These are phyloP conservation scores for Linanthus parryae DNA, from an alignment of 148 eudicot genomes.

Conservation along the genomic window DNA sequence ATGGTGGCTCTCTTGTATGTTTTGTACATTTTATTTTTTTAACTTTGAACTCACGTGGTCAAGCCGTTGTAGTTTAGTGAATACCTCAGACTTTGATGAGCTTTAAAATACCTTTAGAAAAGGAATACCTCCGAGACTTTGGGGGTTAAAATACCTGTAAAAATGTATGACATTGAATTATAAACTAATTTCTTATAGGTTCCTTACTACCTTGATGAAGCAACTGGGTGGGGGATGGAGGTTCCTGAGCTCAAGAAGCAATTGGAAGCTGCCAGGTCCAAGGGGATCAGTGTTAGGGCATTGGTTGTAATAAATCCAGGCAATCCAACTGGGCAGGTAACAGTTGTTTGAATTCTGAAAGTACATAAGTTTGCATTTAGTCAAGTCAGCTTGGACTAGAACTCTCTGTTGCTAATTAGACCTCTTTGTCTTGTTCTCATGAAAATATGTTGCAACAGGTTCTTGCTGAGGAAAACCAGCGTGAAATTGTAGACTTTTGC, in stretches of 20 bases:
- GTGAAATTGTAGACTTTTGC: conserved; percentile 81
- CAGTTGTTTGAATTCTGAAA: conserved; percentile 1
- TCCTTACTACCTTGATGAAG: conserved; percentile 93
- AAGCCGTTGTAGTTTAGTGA: no score
- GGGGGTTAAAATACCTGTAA: no score
- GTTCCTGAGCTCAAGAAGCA: conserved; percentile 73
- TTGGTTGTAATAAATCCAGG: conserved; percentile 98
- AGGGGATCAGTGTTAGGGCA: conserved; percentile 71
- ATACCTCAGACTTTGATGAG: no score
- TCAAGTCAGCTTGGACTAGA: background rate
- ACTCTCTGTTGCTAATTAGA: background rate
- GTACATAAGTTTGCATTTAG: background rate
- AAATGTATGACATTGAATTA: background rate
- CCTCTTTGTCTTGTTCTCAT: background rate
- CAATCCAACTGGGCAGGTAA: conserved; percentile 97
- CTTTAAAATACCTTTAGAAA: no score
- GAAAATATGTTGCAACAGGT: conserved; percentile 37
- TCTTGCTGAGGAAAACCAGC: conserved; percentile 81
- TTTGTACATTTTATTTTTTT: no score
- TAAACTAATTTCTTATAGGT: conserved; percentile 37
- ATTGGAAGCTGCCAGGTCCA: conserved; percentile 70
- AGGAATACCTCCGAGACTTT: no score
- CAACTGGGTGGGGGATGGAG: conserved; percentile 89
- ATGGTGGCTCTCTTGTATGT: conserved; percentile 94
- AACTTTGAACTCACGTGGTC: no score